A percentile compares a stretch with the other conserved stretches of the same genome.
Conservation (phyloP, 1,139 yeast genomes). For the Schizosaccharomyces versatilis region DNA sequence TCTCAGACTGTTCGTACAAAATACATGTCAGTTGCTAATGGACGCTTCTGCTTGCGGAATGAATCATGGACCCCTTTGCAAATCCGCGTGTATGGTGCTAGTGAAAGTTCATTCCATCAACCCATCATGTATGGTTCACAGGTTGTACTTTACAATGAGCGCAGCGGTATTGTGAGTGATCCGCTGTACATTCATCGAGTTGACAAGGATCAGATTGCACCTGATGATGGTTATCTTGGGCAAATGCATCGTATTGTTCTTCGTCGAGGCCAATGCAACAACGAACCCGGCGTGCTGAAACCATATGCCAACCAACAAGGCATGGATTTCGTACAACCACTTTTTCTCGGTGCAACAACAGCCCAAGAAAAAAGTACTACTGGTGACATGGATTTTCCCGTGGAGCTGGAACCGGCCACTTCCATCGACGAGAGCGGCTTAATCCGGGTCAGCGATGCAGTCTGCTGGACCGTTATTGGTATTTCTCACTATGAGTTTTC, state of each 20-base stretch:
- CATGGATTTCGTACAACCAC: neutral
- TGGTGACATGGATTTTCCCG: neutral
- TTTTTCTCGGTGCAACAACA: slow-evolving; percentile 1
- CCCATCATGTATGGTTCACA: slow-evolving; percentile 7
- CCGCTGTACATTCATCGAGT: slow-evolving; percentile 8
- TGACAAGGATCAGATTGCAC: slow-evolving; percentile 6
- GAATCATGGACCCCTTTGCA: slow-evolving; percentile 8
- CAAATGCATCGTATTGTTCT: slow-evolving; percentile 8
- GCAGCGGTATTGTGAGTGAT: slow-evolving; percentile 2
- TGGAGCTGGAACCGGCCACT: neutral
- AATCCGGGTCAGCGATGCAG: neutral
- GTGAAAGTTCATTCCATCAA: neutral
- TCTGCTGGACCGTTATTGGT: slow-evolving; percentile 5
- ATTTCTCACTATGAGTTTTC: slow-evolving; percentile 3
- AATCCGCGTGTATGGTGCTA: neutral
- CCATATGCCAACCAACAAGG: too few species aligned
- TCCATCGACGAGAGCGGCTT: neutral
- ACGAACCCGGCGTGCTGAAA: too few species aligned
- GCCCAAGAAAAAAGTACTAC: slow-evolving; percentile 1
- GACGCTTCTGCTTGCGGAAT: slow-evolving; percentile 3
- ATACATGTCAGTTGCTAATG: slow-evolving; percentile 4
- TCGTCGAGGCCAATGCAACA: neutral
- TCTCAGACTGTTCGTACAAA: slow-evolving; percentile 10
- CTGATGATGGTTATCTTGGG: slow-evolving; percentile 5
- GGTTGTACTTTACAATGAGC: slow-evolving; percentile 3